These are phyloP conservation scores for Cladosporium sp. DNA, from an alignment of 2,329 filamentous ascomycete genomes.

Conservation along the genomic window DNA sequence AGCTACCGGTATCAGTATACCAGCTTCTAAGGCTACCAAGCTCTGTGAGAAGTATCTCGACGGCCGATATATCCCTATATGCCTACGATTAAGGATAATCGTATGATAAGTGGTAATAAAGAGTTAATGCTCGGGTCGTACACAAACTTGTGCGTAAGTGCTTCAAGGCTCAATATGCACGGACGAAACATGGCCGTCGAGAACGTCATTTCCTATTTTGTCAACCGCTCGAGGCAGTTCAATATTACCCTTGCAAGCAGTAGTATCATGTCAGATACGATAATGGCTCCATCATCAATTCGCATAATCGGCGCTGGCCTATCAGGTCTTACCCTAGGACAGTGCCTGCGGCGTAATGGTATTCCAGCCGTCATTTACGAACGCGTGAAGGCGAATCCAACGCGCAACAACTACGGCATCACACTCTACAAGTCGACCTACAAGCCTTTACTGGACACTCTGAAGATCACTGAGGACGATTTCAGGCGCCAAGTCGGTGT, in stretches of 20 bases:
- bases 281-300: conserved; percentile 38
- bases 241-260: neutral
- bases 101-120: no score
- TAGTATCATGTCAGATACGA: conserved; percentile 56
- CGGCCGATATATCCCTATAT: no score
- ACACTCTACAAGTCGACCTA: conserved; percentile 40
- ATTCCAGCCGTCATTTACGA: conserved; percentile 40
- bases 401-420: conserved; percentile 39
- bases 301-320: conserved; percentile 49
- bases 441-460: conserved; percentile 34
- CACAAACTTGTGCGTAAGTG: no score
- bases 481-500: conserved; percentile 39
- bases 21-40: no score
- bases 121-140: no score
- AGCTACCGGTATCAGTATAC: no score
- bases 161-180: neutral
- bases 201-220: neutral
- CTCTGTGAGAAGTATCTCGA: no score
- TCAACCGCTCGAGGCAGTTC: neutral
- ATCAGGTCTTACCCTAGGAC: conserved; percentile 44
- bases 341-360: conserved; percentile 36
- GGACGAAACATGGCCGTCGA: neutral
- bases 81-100: no score
- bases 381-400: conserved; percentile 28
- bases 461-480: conserved; percentile 34